A percentile compares a stretch with the other conserved stretches of the same genome.
Conservation (phyloP, 208 protist genomes). For the Leishmania mexicana region DNA sequence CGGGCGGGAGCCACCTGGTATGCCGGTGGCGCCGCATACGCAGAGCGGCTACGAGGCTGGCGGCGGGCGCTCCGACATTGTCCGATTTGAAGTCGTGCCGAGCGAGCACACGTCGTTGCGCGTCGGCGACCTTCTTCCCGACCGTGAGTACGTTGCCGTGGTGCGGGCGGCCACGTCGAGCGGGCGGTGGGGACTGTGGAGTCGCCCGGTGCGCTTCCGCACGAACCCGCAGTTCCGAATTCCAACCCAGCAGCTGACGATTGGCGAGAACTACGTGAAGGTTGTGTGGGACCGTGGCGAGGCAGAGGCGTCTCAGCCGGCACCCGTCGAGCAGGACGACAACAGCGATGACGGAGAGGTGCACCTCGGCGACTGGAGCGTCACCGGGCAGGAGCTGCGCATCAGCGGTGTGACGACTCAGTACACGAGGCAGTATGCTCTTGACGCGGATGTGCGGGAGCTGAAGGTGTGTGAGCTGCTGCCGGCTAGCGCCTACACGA, state of each 20-base stretch:
- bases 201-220: slow-evolving; percentile 79
- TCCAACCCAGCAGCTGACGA: slow-evolving; percentile 82
- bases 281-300: slow-evolving; percentile 83
- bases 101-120: slow-evolving; percentile 88
- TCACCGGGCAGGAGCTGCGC: slow-evolving; percentile 90
- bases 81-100: slow-evolving; percentile 56
- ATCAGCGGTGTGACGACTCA: slow-evolving; percentile 82
- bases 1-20: slow-evolving; percentile 40
- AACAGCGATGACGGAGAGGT: slow-evolving; percentile 34
- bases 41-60: slow-evolving; percentile 73
- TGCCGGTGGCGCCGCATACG: slow-evolving; percentile 32
- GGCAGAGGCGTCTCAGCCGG: slow-evolving; percentile 7
- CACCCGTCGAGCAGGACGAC: neutral
- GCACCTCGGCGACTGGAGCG: slow-evolving; percentile 76
- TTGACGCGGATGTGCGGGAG: slow-evolving; percentile 79
- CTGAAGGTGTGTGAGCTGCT: slow-evolving; percentile 88
- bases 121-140: slow-evolving; percentile 74
- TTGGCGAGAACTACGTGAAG: slow-evolving; percentile 94
- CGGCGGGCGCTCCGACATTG: slow-evolving; percentile 74
- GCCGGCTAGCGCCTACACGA: slow-evolving; percentile 86
- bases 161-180: slow-evolving; percentile 84
- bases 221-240: slow-evolving; percentile 89
- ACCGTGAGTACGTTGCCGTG: slow-evolving; percentile 87
- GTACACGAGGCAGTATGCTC: slow-evolving; percentile 84
- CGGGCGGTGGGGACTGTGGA: slow-evolving; percentile 91